phyloP scores from a whole-genome alignment of 805 yeast species.

The Yarrowia sp. region DNA sequence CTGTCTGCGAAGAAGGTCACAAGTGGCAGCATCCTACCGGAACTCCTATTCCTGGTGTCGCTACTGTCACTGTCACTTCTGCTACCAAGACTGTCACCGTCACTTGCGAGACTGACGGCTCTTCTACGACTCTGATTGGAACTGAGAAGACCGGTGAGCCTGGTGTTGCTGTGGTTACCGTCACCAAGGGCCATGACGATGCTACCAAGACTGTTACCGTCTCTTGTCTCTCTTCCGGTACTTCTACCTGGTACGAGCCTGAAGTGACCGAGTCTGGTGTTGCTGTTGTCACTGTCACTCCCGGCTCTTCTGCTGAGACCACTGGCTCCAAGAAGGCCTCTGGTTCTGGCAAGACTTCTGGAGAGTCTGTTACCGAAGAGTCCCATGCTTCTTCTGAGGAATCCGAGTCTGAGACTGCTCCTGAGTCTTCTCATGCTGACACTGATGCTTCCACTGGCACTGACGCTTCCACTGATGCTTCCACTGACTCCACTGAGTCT shows the following conservation, averaged over 20 bases:
- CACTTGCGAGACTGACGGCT: not conserved
- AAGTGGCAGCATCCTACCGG: not conserved
- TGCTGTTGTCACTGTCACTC: not conserved
- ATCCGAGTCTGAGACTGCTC: too few species aligned
- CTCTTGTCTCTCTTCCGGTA: too few species aligned
- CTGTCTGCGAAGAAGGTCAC: not conserved
- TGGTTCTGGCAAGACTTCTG: too few species aligned
- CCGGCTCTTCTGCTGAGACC: not conserved
- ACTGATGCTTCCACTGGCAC: too few species aligned
- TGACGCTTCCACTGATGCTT: too few species aligned
- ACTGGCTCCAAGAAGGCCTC: not conserved
- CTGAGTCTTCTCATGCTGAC: too few species aligned
- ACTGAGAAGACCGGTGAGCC: not conserved
- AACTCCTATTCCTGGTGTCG: not conserved
- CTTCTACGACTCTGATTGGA: not conserved
- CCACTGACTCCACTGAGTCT: too few species aligned
- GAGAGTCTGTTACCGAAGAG: too few species aligned
- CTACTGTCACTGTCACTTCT: not conserved
- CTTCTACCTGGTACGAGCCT: too few species aligned
- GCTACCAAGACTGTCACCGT: slow-evolving; percentile 5
- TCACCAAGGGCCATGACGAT: not conserved
- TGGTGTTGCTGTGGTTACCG: not conserved
- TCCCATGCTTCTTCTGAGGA: too few species aligned
- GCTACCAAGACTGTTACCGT: not conserved
- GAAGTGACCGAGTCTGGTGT: too few species aligned